phyloP scores from a whole-genome alignment of 2,329 filamentous ascomycete species.

The Aureobasidium sp. region DNA sequence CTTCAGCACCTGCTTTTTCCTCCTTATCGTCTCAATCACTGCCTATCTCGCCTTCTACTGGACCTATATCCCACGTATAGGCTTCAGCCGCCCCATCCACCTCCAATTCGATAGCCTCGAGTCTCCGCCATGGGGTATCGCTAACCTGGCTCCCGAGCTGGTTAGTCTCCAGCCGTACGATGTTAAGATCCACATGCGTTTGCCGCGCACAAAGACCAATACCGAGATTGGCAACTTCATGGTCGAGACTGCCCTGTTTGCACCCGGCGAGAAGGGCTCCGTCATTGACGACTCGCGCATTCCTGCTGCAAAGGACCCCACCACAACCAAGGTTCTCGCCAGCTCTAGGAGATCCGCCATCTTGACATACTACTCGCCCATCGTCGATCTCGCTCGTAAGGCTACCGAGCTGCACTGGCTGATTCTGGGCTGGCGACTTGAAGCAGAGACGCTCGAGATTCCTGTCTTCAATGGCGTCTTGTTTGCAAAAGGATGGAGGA shows the following conservation, averaged over 20 bases:
- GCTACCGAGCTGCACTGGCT: slow-evolving; percentile 61
- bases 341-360: slow-evolving; percentile 65
- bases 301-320: neutral
- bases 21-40: slow-evolving; percentile 50
- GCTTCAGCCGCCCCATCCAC: slow-evolving; percentile 54
- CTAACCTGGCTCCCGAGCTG: slow-evolving; percentile 44
- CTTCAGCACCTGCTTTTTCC: slow-evolving; percentile 42
- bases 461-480: slow-evolving; percentile 64
- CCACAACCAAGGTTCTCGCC: slow-evolving; percentile 24
- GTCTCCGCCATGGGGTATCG: slow-evolving; percentile 41
- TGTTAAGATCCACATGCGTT: slow-evolving; percentile 61
- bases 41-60: slow-evolving; percentile 62
- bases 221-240: slow-evolving; percentile 84
- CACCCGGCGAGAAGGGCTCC: slow-evolving; percentile 13
- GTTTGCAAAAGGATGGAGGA: slow-evolving; percentile 50
- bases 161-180: slow-evolving; percentile 76
- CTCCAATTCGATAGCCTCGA: slow-evolving; percentile 54
- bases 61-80: slow-evolving; percentile 58
- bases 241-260: slow-evolving; percentile 67
- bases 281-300: slow-evolving; percentile 4
- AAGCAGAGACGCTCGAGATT: slow-evolving; percentile 57
- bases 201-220: slow-evolving; percentile 74
- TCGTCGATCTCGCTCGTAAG: slow-evolving; percentile 55
- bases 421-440: slow-evolving; percentile 55
- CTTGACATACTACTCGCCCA: slow-evolving; percentile 66